Conservation (phyloP, 1,139 yeast species). For the Geotrichum cucujoidarum region DNA sequence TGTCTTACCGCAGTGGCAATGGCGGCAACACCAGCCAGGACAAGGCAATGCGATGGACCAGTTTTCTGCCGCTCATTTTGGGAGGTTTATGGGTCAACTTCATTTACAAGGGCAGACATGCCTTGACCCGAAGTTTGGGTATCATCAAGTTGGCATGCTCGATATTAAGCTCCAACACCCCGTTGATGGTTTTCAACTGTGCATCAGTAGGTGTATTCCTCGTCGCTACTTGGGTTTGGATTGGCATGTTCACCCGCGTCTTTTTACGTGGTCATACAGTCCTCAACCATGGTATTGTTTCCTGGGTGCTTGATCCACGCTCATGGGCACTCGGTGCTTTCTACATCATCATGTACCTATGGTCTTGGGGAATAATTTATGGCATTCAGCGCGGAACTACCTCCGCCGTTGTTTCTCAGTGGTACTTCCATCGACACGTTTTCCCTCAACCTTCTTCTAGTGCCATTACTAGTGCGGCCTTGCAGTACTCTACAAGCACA, state of each 20-base stretch:
- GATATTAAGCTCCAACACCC: slow-evolving; percentile 34
- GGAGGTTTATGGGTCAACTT: slow-evolving; percentile 36
- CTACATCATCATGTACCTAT: slow-evolving; percentile 39
- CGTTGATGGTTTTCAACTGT: slow-evolving; percentile 32
- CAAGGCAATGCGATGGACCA: slow-evolving; percentile 38
- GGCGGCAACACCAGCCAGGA: slow-evolving; percentile 38
- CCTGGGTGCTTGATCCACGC: slow-evolving; percentile 34
- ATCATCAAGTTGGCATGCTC: slow-evolving; percentile 37
- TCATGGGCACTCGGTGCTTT: slow-evolving; percentile 37
- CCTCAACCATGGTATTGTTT: slow-evolving; percentile 26
- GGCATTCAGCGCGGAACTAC: slow-evolving; percentile 38
- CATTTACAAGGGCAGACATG: slow-evolving; percentile 34
- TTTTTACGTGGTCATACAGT: slow-evolving; percentile 36
- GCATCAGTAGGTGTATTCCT: slow-evolving; percentile 32
- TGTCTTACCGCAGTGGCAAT: slow-evolving; percentile 36
- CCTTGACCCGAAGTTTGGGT: slow-evolving; percentile 37
- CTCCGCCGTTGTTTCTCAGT: slow-evolving; percentile 38
- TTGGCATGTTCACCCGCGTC: slow-evolving; percentile 37
- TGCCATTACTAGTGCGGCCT: slow-evolving; percentile 28
- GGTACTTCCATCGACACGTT: slow-evolving; percentile 38
- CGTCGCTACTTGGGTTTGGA: slow-evolving; percentile 37
- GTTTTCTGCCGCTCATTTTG: slow-evolving; percentile 33
- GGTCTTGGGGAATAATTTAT: slow-evolving; percentile 43
- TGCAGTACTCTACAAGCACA: slow-evolving; percentile 31
- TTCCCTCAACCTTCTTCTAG: slow-evolving; percentile 27